A percentile compares a stretch with the other conserved stretches of the same genome.
These are phyloP conservation scores for Wickerhamiella sergipiensis DNA, from an alignment of 805 yeast genomes.

Conservation along the genomic window DNA sequence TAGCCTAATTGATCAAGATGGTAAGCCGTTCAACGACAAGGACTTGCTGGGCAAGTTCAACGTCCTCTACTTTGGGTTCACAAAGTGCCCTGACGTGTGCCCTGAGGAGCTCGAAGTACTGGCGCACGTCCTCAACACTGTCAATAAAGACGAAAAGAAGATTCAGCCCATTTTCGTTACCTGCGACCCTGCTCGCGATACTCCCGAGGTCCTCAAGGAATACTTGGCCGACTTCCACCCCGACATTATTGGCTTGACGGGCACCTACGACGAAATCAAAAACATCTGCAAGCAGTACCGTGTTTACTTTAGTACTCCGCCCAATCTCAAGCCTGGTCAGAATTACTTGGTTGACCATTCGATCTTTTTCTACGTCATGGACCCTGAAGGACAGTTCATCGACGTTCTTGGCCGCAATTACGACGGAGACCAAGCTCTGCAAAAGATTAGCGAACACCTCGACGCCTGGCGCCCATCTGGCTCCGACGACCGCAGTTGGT, in stretches of 20 bases:
- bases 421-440: slow-evolving; percentile 63
- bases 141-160: slow-evolving; percentile 31
- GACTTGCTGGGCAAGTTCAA: slow-evolving; percentile 69
- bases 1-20: slow-evolving; percentile 53
- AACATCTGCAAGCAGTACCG: slow-evolving; percentile 76
- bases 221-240: slow-evolving; percentile 86
- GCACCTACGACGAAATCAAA: slow-evolving; percentile 75
- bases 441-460: slow-evolving; percentile 61
- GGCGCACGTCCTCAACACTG: slow-evolving; percentile 52
- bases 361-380: slow-evolving; percentile 93
- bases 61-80: slow-evolving; percentile 87
- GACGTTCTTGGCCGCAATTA: slow-evolving; percentile 91
- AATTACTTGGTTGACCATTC: slow-evolving; percentile 96
- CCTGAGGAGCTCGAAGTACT: slow-evolving; percentile 95
- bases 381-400: slow-evolving; percentile 91
- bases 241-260: slow-evolving; percentile 79
- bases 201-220: slow-evolving; percentile 70
- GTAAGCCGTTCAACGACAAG: slow-evolving; percentile 61
- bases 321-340: slow-evolving; percentile 85
- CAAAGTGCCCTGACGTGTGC: slow-evolving; percentile 96
- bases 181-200: slow-evolving; percentile 93
- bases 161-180: slow-evolving; percentile 85
- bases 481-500: slow-evolving; percentile 10
- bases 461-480: slow-evolving; percentile 52
- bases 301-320: slow-evolving; percentile 96